Base-by-base conservation (phyloP, 2,329 filamentous ascomycete species). In the Fusarium torreyae region DNA sequence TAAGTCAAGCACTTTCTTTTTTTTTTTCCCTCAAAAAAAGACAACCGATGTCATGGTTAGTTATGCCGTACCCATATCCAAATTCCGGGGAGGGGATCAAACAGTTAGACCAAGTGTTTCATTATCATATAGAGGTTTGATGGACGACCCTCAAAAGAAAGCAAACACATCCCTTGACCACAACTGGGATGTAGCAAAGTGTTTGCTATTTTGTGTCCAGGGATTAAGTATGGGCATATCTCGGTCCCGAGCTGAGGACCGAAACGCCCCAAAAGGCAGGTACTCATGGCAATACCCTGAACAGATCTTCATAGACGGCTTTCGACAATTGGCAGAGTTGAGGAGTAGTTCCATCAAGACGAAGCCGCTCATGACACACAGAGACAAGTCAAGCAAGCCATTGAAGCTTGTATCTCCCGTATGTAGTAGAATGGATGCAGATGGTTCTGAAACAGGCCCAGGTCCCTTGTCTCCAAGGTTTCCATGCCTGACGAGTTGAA, bases 401-500 rank as follows among this genome's bases (percentile, higher is more conserved):
- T 60, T 34, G 57, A 71, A 57, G 54, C 36, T 53, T 57, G 63
- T 66, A 63, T 54, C 43, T 26, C 20, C 58, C 43, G 59, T 52
- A 69, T 58, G 55, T 34, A 56, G 48, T 26, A 56, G 52, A 31
- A 33, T 20, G 38, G 8, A 24, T 45, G 57, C 50, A 64, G 66
- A 59, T 51, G 63, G 55, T 49, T 56, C 48, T 70, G 62, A 66
- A 64, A 69, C 60, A 24, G 55, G 48, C 15, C 57, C 44, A 34
- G 52, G 52, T 33, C 53, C 67, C 62, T 59, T 51, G 70, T 60
- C 57, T 28, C 53, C 56, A 56, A 20, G 18, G 18, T 20, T 20
- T 20, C 18, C 18, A 20, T 20, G 18, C 18, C 18, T 3, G 18
- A 20, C 18, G 18, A 20, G 18, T 20, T 20, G 18, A 20, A 46